Conservation (phyloP, 2,329 filamentous ascomycete species). For the Rhynchosporium agropyri region DNA sequence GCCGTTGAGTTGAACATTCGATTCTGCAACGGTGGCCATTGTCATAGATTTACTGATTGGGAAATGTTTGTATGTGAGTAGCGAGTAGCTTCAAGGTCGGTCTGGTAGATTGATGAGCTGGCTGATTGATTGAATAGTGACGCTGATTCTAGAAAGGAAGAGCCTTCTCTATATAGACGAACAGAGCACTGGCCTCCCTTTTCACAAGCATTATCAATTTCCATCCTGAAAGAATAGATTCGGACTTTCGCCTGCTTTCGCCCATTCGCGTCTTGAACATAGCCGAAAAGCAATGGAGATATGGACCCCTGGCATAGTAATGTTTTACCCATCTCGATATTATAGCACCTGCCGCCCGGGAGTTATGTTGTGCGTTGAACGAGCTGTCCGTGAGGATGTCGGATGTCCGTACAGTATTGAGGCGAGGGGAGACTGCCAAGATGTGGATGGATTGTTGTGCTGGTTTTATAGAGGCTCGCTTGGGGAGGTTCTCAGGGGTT, state of each 20-base stretch:
- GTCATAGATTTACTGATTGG: background rate
- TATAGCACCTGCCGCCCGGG: background rate
- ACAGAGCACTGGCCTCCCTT: background rate
- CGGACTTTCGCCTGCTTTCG: conserved; percentile 13
- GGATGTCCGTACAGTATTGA: conserved; percentile 15
- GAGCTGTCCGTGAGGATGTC: conserved; percentile 10
- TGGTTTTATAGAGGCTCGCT: conserved; percentile 5
- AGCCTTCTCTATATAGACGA: background rate
- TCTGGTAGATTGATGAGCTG: background rate
- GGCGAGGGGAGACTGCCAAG: background rate
- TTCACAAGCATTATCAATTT: background rate
- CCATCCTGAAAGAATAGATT: conserved; percentile 9
- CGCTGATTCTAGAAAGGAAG: conserved; percentile 7
- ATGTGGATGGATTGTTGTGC: background rate
- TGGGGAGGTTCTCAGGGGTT: background rate
- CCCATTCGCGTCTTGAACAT: conserved; percentile 12
- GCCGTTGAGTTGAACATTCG: background rate
- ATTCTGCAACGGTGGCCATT: conserved; percentile 7
- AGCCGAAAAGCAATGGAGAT: background rate
- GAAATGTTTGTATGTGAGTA: background rate
- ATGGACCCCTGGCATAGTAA: background rate
- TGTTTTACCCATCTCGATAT: background rate
- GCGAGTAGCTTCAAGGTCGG: background rate
- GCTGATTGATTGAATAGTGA: background rate
- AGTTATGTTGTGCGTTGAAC: conserved; percentile 2